Evolutionary conservation across 345 rosid genomes (phyloP).

Genomic region (Camelina hispida): DNA sequence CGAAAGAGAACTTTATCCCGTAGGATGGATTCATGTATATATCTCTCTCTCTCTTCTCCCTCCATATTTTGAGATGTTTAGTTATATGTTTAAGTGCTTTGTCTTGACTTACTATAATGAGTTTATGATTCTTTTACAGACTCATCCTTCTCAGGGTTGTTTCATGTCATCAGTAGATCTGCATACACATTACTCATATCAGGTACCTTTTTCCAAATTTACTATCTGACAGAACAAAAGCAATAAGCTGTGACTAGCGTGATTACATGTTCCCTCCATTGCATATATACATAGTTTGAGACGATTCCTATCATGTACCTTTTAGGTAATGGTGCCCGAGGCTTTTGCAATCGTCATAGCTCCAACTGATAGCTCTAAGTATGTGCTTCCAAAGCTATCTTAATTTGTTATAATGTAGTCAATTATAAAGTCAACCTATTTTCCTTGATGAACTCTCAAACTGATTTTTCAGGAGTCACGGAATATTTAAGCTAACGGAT

Average conservation of each 20-base stretch:
- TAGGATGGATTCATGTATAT: slow-evolving; percentile 92
- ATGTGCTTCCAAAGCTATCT: slow-evolving; percentile 26
- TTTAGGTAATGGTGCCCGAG: slow-evolving; percentile 86
- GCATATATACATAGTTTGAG: slow-evolving; percentile 2
- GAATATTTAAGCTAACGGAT: slow-evolving; percentile 73
- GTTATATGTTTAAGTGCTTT: neutral
- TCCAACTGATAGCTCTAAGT: slow-evolving; percentile 87
- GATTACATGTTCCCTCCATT: too few species aligned
- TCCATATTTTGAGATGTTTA: slow-evolving; percentile 13
- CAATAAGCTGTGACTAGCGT: too few species aligned
- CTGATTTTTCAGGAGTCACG: slow-evolving; percentile 56
- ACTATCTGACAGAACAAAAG: too few species aligned
- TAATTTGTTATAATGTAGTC: neutral
- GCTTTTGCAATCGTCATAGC: slow-evolving; percentile 93
- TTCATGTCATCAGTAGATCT: slow-evolving; percentile 93
- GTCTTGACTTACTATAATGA: neutral
- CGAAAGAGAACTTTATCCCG: slow-evolving; percentile 71
- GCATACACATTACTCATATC: slow-evolving; percentile 76
- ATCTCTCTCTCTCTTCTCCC: slow-evolving; percentile 20
- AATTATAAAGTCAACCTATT: neutral
- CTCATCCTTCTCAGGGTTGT: slow-evolving; percentile 95
- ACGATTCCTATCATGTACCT: slow-evolving; percentile 2
- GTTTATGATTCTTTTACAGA: slow-evolving; percentile 55
- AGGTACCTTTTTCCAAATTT: slow-evolving; percentile 28
- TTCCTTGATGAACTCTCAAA: slow-evolving; percentile 2